phyloP scores from a whole-genome alignment of 306 rosid genomes.

The Phaseolus lunatus region DNA sequence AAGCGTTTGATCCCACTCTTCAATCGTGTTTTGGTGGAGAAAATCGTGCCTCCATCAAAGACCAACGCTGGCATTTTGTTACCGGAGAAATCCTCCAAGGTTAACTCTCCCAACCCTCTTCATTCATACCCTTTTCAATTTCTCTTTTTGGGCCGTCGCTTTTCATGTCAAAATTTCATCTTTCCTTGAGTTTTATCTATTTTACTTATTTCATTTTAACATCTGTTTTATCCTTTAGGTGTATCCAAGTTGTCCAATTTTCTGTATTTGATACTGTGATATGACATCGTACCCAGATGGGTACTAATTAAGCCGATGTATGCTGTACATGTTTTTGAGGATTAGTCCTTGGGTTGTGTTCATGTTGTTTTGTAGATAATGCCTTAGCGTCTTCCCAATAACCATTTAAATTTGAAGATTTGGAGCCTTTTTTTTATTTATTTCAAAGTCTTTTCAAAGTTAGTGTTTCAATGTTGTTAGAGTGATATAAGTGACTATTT shows the following conservation, averaged over 20 bases:
- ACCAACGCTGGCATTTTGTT: conserved; percentile 68
- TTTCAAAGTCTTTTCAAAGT: neutral
- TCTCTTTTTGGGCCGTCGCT: conserved; percentile 8
- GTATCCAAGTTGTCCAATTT: neutral
- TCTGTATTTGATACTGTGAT: neutral
- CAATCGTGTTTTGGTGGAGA: conserved; percentile 79
- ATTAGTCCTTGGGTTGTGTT: neutral
- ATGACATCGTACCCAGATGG: neutral
- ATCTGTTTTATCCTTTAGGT: neutral
- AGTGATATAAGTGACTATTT: neutral
- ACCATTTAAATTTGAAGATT: neutral
- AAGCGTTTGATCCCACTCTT: conserved; percentile 76
- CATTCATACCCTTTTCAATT: conserved; percentile 27
- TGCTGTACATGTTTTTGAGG: neutral
- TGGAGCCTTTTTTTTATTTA: neutral
- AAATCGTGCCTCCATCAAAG: conserved; percentile 72
- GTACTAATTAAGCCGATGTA: neutral
- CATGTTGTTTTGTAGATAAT: neutral
- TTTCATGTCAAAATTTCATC: conserved; percentile 26
- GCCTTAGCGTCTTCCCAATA: neutral
- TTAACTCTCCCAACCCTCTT: conserved; percentile 24
- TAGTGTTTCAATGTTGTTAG: neutral
- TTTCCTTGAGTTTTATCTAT: neutral
- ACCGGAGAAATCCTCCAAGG: conserved; percentile 72
- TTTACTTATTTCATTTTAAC: neutral